Evolutionary conservation across 257 asterid species (phyloP).

Genomic region (Solanum bukasovii): DNA sequence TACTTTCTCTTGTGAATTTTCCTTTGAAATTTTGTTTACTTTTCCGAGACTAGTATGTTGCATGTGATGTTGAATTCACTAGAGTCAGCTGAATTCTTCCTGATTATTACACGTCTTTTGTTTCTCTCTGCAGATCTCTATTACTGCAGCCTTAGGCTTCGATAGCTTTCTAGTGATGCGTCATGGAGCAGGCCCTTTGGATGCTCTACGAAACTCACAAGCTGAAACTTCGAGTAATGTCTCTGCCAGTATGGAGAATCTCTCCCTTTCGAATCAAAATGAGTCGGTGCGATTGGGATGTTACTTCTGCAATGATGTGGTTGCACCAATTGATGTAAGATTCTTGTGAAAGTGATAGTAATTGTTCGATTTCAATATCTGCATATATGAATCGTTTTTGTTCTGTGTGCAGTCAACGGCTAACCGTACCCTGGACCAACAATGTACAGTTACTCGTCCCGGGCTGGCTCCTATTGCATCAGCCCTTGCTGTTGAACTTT

Average conservation of each 20-base stretch:
- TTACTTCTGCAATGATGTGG: slow-evolving; percentile 93
- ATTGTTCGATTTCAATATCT: not conserved
- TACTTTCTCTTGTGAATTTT: not conserved
- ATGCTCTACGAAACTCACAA: slow-evolving; percentile 19
- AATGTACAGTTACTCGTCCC: slow-evolving; percentile 97
- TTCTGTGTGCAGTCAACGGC: slow-evolving; percentile 59
- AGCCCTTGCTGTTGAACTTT: slow-evolving; percentile 87
- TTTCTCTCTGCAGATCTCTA: slow-evolving; percentile 42
- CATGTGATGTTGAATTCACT: not conserved
- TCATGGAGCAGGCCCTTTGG: slow-evolving; percentile 81
- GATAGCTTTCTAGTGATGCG: slow-evolving; percentile 98
- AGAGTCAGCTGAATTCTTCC: not conserved
- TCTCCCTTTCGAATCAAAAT: slow-evolving; percentile 21
- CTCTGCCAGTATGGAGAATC: slow-evolving; percentile 25
- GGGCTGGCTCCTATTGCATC: slow-evolving; percentile 99
- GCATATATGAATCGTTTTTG: not conserved
- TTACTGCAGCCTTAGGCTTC: slow-evolving; percentile 90
- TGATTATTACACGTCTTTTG: not conserved
- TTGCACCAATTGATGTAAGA: slow-evolving; percentile 89
- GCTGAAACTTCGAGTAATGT: slow-evolving; percentile 20
- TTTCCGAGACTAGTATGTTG: not conserved
- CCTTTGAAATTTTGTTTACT: not conserved
- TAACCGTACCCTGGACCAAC: slow-evolving; percentile 95
- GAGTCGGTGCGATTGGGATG: slow-evolving; percentile 66
- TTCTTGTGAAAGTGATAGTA: not conserved